Conservation (phyloP, 768 basidiomycete species). For the Suillus plorans region DNA sequence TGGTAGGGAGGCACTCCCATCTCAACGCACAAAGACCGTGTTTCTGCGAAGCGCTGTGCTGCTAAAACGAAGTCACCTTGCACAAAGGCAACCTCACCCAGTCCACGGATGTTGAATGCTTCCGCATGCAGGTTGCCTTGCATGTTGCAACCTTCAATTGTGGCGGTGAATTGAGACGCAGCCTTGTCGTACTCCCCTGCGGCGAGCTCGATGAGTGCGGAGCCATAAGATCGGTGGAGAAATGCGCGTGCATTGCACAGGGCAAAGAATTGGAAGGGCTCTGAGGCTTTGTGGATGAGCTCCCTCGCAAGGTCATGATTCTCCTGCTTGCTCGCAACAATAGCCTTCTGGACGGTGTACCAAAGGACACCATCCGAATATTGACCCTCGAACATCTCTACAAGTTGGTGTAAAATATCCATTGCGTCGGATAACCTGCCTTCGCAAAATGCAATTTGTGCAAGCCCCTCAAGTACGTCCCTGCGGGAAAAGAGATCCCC, state of each 20-base stretch:
- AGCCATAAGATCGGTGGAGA: neutral
- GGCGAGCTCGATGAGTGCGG: neutral
- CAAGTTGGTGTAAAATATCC: neutral
- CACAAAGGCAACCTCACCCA: neutral
- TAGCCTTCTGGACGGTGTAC: neutral
- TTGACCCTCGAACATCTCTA: neutral
- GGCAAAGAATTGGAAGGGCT: neutral
- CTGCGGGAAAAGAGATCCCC: neutral
- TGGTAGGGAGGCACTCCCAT: neutral
- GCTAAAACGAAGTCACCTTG: neutral
- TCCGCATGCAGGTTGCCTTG: neutral
- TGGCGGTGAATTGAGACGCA: neutral
- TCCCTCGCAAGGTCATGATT: neutral
- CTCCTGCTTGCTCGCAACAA: neutral
- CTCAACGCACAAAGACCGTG: neutral
- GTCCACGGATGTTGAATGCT: neutral
- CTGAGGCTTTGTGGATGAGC: neutral
- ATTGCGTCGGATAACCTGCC: neutral
- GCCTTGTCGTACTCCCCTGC: neutral
- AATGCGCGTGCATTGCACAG: neutral
- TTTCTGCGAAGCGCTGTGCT: neutral
- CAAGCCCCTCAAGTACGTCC: neutral
- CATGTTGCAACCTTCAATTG: neutral
- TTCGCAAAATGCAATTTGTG: neutral
- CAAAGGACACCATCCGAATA: too few species aligned